Conservation (phyloP, 345 rosid genomes). For the Corchorus olitorius region DNA sequence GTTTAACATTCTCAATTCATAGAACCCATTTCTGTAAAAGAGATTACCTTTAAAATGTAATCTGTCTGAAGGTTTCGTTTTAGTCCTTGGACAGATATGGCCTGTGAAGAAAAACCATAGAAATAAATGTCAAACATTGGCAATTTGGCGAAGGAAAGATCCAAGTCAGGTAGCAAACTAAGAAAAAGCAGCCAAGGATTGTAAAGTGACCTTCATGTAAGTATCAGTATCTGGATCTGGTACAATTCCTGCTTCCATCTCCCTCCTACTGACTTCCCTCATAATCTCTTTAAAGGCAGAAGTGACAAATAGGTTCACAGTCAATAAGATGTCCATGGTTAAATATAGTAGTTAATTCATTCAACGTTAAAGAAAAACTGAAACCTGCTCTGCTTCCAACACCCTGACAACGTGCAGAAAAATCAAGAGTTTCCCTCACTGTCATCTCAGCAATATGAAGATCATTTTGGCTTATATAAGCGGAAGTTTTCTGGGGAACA, state of each 20-base stretch:
- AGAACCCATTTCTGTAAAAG: not conserved
- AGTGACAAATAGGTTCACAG: not conserved
- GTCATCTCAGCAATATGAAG: constrained; percentile 57
- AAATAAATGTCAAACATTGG: not conserved
- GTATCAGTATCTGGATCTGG: constrained; percentile 50
- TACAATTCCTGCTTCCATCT: constrained; percentile 45
- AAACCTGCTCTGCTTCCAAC: constrained; percentile 57
- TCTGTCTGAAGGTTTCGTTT: constrained; percentile 48
- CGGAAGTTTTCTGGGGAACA: constrained; percentile 62
- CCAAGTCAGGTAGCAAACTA: not conserved
- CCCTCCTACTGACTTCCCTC: constrained; percentile 45
- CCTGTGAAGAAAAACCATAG: constrained; percentile 30
- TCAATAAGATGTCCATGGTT: not conserved
- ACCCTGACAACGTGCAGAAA: constrained; percentile 59
- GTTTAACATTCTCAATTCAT: not conserved
- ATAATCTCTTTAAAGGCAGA: constrained; percentile 32
- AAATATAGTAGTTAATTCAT: not conserved
- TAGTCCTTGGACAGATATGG: constrained; percentile 39
- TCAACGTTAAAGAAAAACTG: not conserved
- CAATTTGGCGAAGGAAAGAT: not conserved
- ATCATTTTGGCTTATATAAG: constrained; percentile 58
- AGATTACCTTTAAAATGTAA: constrained; percentile 43
- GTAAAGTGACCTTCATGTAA: constrained; percentile 49
- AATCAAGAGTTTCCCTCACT: constrained; percentile 61
- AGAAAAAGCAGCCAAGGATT: not conserved